Evolutionary conservation across 1,139 yeast genomes (phyloP).

Genomic region (Suhomyces maxii): DNA sequence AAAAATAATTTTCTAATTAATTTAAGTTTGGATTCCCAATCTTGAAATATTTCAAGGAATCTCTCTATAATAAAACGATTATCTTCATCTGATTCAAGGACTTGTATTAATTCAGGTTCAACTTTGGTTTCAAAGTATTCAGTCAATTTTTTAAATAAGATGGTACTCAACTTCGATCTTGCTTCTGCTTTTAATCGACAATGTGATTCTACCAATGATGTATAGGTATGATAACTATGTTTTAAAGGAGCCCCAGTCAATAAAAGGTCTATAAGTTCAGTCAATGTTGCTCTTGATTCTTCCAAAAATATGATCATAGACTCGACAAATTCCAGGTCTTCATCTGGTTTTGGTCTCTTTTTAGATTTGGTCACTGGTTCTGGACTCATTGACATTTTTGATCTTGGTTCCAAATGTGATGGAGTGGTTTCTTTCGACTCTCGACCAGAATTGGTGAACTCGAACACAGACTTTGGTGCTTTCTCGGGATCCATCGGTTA

Average conservation of each 20-base stretch:
- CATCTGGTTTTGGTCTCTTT: constrained; percentile 11
- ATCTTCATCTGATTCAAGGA: not conserved
- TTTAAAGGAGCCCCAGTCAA: constrained; percentile 19
- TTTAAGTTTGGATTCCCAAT: constrained; percentile 29
- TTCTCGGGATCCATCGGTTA: not conserved
- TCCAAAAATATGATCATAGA: constrained; percentile 9
- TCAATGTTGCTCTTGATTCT: constrained; percentile 8
- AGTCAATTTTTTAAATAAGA: constrained; percentile 22
- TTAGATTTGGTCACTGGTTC: constrained; percentile 4
- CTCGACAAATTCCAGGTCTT: constrained; percentile 4
- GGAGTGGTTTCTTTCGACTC: not conserved
- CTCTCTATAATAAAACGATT: not conserved
- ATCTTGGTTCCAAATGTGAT: constrained; percentile 9
- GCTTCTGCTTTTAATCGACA: constrained; percentile 36
- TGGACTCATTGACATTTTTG: not conserved
- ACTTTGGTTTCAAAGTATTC: constrained; percentile 11
- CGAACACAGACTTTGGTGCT: not conserved
- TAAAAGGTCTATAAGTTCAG: constrained; percentile 21
- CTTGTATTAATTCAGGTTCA: not conserved
- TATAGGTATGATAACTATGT: constrained; percentile 29
- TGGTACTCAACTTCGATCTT: constrained; percentile 29
- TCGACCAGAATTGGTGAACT: not conserved
- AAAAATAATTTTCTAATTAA: constrained; percentile 32
- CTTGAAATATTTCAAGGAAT: constrained; percentile 17
- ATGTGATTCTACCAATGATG: constrained; percentile 33